Evolutionary conservation across 306 rosid genomes (phyloP).

Genomic region (Pyrus bretschneideri): DNA sequence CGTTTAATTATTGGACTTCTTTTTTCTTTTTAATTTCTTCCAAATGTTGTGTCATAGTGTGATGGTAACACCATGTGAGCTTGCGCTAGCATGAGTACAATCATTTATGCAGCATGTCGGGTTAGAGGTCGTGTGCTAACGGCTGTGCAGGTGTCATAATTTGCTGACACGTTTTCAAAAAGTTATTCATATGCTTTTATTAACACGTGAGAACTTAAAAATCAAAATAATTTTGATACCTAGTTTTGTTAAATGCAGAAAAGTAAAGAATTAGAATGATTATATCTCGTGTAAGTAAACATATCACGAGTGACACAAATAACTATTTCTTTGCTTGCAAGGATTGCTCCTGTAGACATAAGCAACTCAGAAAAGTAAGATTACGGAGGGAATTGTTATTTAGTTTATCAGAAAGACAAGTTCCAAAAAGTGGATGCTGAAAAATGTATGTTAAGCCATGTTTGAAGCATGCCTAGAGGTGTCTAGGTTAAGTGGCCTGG

Average conservation of each 20-base stretch:
- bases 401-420: not conserved
- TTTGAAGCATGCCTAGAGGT: not conserved
- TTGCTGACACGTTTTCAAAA: no score
- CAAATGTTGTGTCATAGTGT: not conserved
- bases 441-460: not conserved
- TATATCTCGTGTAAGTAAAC: no score
- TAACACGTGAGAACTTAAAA: no score
- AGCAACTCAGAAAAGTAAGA: not conserved
- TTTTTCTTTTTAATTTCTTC: not conserved
- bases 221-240: no score
- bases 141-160: no score
- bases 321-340: not conserved
- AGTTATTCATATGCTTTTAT: no score
- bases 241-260: no score
- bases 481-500: not conserved
- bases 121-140: no score
- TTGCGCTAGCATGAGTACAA: no score
- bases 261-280: no score
- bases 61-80: not conserved
- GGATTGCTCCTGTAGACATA: not conserved
- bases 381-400: not conserved
- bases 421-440: not conserved
- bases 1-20: not conserved
- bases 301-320: not conserved
- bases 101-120: no score